A percentile compares a stretch with the other conserved stretches of the same genome.
phyloP scores from a whole-genome alignment of 2,329 filamentous ascomycete genomes.

The Chaetothyriales sp. region DNA sequence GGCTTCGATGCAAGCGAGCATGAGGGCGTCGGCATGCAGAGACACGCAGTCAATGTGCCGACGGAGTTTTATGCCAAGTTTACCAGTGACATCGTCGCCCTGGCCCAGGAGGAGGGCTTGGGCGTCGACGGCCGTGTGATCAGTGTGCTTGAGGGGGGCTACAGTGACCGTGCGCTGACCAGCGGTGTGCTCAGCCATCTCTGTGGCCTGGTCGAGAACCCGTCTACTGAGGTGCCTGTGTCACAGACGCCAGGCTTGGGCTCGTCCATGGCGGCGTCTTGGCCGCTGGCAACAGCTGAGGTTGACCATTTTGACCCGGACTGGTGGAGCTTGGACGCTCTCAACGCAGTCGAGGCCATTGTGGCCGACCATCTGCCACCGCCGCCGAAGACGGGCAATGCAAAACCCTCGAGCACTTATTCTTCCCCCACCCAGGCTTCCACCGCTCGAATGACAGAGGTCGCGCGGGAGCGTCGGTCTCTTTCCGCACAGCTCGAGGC shows the following conservation, averaged over 20 bases:
- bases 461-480: constrained; percentile 34
- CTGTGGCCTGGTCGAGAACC: constrained; percentile 47
- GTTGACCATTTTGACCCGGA: constrained; percentile 6
- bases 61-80: constrained; percentile 93
- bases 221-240: background rate
- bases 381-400: constrained; percentile 39
- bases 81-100: constrained; percentile 64
- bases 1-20: constrained; percentile 96
- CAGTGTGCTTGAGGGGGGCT: constrained; percentile 89
- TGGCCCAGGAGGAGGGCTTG: constrained; percentile 66
- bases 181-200: constrained; percentile 85
- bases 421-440: constrained; percentile 80
- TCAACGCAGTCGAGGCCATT: constrained; percentile 54
- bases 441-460: constrained; percentile 59
- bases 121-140: constrained; percentile 71
- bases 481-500: constrained; percentile 14
- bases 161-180: constrained; percentile 77
- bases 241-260: background rate
- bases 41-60: constrained; percentile 87
- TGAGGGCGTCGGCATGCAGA: constrained; percentile 84
- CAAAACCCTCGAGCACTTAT: constrained; percentile 52
- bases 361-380: constrained; percentile 37
- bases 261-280: constrained; percentile 1
- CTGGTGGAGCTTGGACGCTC: constrained; percentile 54
- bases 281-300: constrained; percentile 10